Percentiles rank a stretch among this genome's conserved stretches.
Evolutionary conservation across 2,329 filamentous ascomycete genomes (phyloP).

Genomic region (Endoconidiophora laricicola): DNA sequence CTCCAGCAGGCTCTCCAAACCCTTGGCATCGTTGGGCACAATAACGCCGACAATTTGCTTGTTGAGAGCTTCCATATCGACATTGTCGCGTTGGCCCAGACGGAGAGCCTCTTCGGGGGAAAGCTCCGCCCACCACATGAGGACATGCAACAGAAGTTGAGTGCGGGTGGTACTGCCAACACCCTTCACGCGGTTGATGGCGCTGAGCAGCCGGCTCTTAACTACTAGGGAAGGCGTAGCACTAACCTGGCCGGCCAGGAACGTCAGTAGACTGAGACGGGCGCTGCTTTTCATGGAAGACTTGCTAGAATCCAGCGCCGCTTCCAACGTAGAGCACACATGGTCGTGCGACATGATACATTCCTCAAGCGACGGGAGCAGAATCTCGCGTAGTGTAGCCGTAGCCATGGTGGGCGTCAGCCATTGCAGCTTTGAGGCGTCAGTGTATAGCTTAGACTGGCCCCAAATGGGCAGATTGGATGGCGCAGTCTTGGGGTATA

Average conservation of each 20-base stretch:
- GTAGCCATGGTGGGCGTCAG: slow-evolving; percentile 40
- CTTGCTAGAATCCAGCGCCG: slow-evolving; percentile 25
- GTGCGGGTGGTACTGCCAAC: slow-evolving; percentile 54
- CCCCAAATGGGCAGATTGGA: slow-evolving; percentile 37
- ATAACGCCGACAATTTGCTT: slow-evolving; percentile 33
- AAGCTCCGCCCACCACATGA: slow-evolving; percentile 51
- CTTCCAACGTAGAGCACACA: slow-evolving; percentile 43
- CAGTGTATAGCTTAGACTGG: slow-evolving; percentile 47
- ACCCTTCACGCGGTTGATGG: slow-evolving; percentile 56
- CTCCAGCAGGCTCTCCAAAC: slow-evolving; percentile 35
- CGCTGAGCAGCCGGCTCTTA: slow-evolving; percentile 54
- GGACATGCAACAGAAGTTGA: slow-evolving; percentile 56
- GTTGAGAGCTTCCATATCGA: slow-evolving; percentile 27
- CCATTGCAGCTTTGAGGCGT: slow-evolving; percentile 34
- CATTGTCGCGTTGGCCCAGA: slow-evolving; percentile 24
- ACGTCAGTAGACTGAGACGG: slow-evolving; percentile 49
- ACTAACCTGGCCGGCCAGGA: slow-evolving; percentile 56
- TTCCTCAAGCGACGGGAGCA: slow-evolving; percentile 70
- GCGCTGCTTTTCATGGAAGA: slow-evolving; percentile 41
- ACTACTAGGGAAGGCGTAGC: slow-evolving; percentile 50
- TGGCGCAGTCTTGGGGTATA: slow-evolving; percentile 27
- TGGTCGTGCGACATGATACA: slow-evolving; percentile 65
- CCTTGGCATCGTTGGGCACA: slow-evolving; percentile 34
- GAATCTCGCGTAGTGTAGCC: slow-evolving; percentile 45
- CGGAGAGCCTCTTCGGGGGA: slow-evolving; percentile 31